Base-by-base conservation (phyloP, 495 filamentous ascomycete genomes). In the Hamigera avellanea region DNA sequence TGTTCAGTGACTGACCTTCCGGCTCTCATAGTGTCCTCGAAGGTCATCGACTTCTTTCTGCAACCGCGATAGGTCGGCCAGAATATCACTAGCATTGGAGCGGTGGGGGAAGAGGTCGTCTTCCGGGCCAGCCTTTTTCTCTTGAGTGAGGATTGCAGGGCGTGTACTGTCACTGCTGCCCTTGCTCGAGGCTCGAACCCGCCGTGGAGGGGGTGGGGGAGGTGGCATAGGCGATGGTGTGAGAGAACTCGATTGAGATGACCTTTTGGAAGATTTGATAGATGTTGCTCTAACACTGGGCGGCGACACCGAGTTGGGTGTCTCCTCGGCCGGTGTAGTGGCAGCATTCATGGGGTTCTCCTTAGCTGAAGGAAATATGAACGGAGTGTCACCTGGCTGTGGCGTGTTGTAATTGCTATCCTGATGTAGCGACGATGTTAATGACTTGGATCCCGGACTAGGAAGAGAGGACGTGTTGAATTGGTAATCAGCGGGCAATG, bases 11-110 rank as follows among this genome's bases (percentile, higher is more conserved):
- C 48, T 52, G 30, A 43, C 43, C 29, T 54, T 52, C 26, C 48
- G 53, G 36, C 35, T 56, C 36, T 64, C 67, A 42, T 70, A 76
- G 39, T 69, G 69, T 1, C 73, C 76, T 43, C 77, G 67, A 23
- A 83, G 51, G 32, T 75, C 76, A 57, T 86, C 80, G 31, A 86
- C 81, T 50, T 86, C 81, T 54, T 67, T 72, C 54, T 80, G 80
- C 39, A 86, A 53, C 32, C 73, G 70, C 6, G 72, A 64, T 25
- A 86, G 58, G 57, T 83, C 78, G 2, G 78, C 80, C 39, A 86
- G 43, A 27, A 83, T 76, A 49, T 80, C 74, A 19, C 57, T 61
- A 3, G 61, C 65, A 32, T 65, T 59, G 8, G 54, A 59, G 9
- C 56, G 46, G 25, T 57, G 42, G 10, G 56, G 49, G 6, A 51